These are phyloP conservation scores for Vitis amurensis DNA, from an alignment of 164 flowering plant genomes.

Conservation along the genomic window DNA sequence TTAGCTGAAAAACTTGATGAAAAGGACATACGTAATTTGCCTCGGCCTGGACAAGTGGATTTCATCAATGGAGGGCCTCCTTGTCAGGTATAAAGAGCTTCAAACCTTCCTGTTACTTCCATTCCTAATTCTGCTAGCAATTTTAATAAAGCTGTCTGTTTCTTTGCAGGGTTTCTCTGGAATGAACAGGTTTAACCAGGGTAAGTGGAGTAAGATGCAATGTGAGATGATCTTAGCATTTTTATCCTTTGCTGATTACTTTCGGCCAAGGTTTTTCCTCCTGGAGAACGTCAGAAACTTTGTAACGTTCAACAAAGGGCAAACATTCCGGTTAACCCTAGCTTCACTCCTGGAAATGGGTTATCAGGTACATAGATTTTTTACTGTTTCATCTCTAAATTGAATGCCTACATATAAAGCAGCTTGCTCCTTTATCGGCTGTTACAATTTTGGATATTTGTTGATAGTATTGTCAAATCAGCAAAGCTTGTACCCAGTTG, in stretches of 20 bases:
- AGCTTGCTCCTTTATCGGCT: no score
- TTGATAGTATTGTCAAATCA: no score
- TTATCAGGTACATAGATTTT: slow-evolving; percentile 66
- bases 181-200: slow-evolving; percentile 86
- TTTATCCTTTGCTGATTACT: slow-evolving; percentile 88
- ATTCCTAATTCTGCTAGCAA: neutral
- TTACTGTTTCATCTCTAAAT: no score
- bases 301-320: slow-evolving; percentile 93
- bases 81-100: slow-evolving; percentile 58
- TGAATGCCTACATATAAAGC: no score
- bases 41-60: slow-evolving; percentile 90
- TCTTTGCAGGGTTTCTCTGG: slow-evolving; percentile 91
- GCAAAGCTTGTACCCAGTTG: no score
- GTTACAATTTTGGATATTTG: no score
- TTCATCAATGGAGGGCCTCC: slow-evolving; percentile 99
- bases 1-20: slow-evolving; percentile 54
- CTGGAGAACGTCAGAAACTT: slow-evolving; percentile 90
- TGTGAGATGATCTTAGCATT: slow-evolving; percentile 97
- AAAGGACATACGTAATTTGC: slow-evolving; percentile 55
- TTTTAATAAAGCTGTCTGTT: neutral
- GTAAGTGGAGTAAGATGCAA: slow-evolving; percentile 95
- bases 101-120: neutral
- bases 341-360: slow-evolving; percentile 99
- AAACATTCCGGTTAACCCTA: slow-evolving; percentile 81
- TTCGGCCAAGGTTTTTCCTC: slow-evolving; percentile 79